Evolutionary conservation across 140 eudicot genomes (phyloP), one percentile per base, ranked within the genome.

Genomic region (Cichorium intybus): DNA sequence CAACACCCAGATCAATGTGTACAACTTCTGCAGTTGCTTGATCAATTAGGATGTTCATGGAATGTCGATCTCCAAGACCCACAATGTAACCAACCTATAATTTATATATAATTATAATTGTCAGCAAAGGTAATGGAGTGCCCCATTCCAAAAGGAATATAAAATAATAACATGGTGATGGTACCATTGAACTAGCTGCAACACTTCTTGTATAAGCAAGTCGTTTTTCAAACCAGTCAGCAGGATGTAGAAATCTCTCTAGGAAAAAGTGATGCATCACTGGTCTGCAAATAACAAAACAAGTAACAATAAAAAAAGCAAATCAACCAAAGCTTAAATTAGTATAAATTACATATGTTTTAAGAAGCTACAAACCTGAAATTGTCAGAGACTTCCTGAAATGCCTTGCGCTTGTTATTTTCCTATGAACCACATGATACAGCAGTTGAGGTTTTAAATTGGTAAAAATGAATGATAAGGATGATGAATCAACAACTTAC

Each of bases 201-300:
- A 92, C 95, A 79, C 98, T 92, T 75, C 98, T 84, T 51, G 98
- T 88, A 62, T 88, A 92, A 70, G 98, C 98, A 28, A 92, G 87
- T 61, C 98, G 78, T 78, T 88, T 92, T 53, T 92, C 96, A 85
- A 92, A 92, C 98, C 98, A 92, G 71, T 85, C 96, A 47, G 96
- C 89, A 2, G 98, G 95, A 51, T 85, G 87, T 60, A 82, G 81
- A 80, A 92, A 92, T 66, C 95, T 92, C 77, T 92, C 96, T 78
- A 92, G 77, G 68, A 92, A 92, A 66, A 92, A 92, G 74, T 83
- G 65, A 79, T 88, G 98, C 98, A 92, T 92, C 39, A 88, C 96
- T 62, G 98, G 98, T 82, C 98, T 91, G 87, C 69, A 85, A 47
- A 31, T 75, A 54, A 48, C 1, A 17, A 48, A 27, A 29, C 53